Percentiles rank a stretch among this genome's conserved stretches.
These are phyloP conservation scores for Phialophora tarda DNA, from an alignment of 2,329 filamentous ascomycete genomes.

Conservation along the genomic window DNA sequence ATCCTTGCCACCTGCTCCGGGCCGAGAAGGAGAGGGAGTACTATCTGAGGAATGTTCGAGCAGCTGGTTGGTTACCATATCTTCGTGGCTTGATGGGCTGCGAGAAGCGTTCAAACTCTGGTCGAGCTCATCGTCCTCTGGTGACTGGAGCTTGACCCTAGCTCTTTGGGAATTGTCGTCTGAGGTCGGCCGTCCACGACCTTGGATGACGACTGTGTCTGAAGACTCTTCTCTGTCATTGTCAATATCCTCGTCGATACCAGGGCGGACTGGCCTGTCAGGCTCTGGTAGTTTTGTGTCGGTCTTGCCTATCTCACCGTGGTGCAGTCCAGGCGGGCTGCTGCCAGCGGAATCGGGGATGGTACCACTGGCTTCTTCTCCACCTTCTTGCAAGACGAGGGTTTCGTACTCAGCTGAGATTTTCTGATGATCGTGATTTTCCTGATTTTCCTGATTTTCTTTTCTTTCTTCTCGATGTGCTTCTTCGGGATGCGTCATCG, in stretches of 20 bases:
- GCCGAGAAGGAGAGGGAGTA: slow-evolving; percentile 23
- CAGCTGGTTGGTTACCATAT: slow-evolving; percentile 14
- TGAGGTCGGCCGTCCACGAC: not conserved
- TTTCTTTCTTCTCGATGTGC: not conserved
- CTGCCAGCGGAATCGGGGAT: not conserved
- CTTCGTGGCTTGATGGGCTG: slow-evolving; percentile 25
- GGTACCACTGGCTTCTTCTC: slow-evolving; percentile 8
- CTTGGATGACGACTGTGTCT: not conserved
- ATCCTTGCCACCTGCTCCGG: slow-evolving; percentile 24
- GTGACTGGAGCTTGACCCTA: slow-evolving; percentile 12
- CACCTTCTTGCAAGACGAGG: not conserved
- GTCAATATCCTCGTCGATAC: not conserved
- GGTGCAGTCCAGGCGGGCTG: not conserved
- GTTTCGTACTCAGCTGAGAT: not conserved
- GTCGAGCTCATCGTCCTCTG: slow-evolving; percentile 6
- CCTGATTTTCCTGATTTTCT: too few species aligned
- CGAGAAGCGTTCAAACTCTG: slow-evolving; percentile 13
- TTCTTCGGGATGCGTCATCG: not conserved
- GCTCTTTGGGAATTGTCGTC: not conserved
- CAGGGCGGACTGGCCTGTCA: not conserved
- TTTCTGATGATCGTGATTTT: not conserved
- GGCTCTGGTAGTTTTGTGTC: not conserved
- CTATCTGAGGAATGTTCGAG: not conserved
- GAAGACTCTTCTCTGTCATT: slow-evolving; percentile 1
- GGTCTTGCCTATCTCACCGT: not conserved